Percentiles rank a stretch among this genome's conserved stretches.
phyloP scores from a whole-genome alignment of 495 filamentous ascomycete genomes.

The Hyphodiscus hymeniophilus region DNA sequence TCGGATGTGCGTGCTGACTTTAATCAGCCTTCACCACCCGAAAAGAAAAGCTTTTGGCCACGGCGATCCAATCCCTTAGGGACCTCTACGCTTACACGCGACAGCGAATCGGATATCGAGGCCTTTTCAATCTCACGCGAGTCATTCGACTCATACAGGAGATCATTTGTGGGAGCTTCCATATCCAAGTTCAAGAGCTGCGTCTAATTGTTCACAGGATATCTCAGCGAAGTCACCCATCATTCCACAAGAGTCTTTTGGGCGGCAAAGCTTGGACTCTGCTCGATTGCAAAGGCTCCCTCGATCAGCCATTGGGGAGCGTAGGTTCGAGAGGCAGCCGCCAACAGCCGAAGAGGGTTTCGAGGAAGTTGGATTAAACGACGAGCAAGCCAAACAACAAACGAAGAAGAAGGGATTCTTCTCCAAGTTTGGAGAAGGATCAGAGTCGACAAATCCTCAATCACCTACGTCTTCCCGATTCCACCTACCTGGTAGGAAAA shows the following conservation, averaged over 20 bases:
- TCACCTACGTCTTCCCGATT: slow-evolving; percentile 48
- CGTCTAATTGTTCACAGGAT: slow-evolving; percentile 47
- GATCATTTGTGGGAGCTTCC: slow-evolving; percentile 72
- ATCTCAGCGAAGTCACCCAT: slow-evolving; percentile 82
- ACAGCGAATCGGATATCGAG: slow-evolving; percentile 71
- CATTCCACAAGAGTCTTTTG: slow-evolving; percentile 45
- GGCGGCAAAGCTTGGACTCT: slow-evolving; percentile 76
- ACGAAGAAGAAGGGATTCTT: slow-evolving; percentile 80
- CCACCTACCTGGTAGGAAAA: slow-evolving; percentile 62
- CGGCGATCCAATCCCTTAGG: slow-evolving; percentile 57
- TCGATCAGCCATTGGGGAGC: slow-evolving; percentile 40
- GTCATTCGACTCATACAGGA: slow-evolving; percentile 94
- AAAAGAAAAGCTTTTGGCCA: slow-evolving; percentile 81
- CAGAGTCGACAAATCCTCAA: slow-evolving; percentile 31
- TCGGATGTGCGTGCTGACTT: slow-evolving; percentile 11
- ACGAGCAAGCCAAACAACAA: slow-evolving; percentile 34
- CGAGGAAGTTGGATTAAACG: slow-evolving; percentile 84
- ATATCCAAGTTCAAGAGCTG: slow-evolving; percentile 1
- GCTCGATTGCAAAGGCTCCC: slow-evolving; percentile 47
- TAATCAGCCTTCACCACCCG: slow-evolving; percentile 78
- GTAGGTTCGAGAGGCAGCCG: slow-evolving; percentile 38
- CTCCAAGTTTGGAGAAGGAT: slow-evolving; percentile 65
- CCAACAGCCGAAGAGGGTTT: slow-evolving; percentile 69
- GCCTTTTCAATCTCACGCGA: slow-evolving; percentile 96
- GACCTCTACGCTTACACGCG: slow-evolving; percentile 59